These are phyloP conservation scores for Metschnikowia gruessii DNA, from an alignment of 805 yeast species.

Conservation along the genomic window DNA sequence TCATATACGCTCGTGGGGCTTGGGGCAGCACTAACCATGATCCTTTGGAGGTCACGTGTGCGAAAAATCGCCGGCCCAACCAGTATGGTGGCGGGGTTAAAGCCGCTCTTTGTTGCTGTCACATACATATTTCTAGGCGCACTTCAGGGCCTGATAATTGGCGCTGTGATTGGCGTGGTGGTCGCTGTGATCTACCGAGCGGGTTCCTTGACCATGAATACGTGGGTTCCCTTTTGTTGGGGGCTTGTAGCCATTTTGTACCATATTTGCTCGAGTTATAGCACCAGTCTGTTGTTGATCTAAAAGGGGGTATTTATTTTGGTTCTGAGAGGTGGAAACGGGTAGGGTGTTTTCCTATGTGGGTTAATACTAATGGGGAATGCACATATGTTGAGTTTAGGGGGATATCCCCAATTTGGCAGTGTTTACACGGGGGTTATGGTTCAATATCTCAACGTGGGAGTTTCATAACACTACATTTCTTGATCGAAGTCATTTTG, in stretches of 20 bases:
- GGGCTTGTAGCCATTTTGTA: conserved; percentile 65
- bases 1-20: conserved; percentile 65
- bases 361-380: too few species aligned
- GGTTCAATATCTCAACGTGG: too few species aligned
- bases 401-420: too few species aligned
- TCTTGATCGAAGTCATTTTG: too few species aligned
- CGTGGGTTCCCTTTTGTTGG: conserved; percentile 93
- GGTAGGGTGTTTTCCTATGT: too few species aligned
- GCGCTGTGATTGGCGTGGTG: conserved; percentile 74
- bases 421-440: too few species aligned
- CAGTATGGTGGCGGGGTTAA: conserved; percentile 6
- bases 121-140: conserved; percentile 54
- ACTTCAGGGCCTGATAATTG: conserved; percentile 64
- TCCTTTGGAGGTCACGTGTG: conserved; percentile 22
- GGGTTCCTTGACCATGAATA: conserved; percentile 82
- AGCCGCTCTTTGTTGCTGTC: conserved; percentile 42
- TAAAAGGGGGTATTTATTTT: background rate
- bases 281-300: conserved; percentile 38
- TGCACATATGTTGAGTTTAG: too few species aligned
- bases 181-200: conserved; percentile 73
- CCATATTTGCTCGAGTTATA: conserved; percentile 64
- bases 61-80: conserved; percentile 1
- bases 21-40: conserved; percentile 44
- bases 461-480: too few species aligned
- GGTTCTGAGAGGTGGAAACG: too few species aligned